These are phyloP conservation scores for Emergomyces africanus DNA, from an alignment of 2,329 filamentous ascomycete species.

Conservation along the genomic window DNA sequence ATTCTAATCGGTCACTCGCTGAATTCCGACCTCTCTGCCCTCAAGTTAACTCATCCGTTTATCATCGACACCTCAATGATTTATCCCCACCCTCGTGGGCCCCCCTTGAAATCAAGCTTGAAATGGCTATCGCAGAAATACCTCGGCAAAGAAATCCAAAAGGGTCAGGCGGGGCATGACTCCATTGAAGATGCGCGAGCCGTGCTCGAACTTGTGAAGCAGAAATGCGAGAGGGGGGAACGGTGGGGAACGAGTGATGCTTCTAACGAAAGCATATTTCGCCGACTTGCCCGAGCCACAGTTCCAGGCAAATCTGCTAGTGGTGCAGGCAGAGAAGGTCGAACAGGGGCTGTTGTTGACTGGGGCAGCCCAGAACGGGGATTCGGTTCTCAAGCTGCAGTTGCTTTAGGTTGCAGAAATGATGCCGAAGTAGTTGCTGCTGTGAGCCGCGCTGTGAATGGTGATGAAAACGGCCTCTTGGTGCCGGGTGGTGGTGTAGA, in stretches of 20 bases:
- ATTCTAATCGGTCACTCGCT: slow-evolving; percentile 37
- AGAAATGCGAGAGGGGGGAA: slow-evolving; percentile 90
- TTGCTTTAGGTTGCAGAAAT: slow-evolving; percentile 43
- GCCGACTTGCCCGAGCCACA: slow-evolving; percentile 51
- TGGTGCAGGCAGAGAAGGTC: slow-evolving; percentile 14
- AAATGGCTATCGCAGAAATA: slow-evolving; percentile 85
- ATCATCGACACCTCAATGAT: slow-evolving; percentile 84
- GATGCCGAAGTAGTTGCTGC: slow-evolving; percentile 47
- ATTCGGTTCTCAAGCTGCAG: slow-evolving; percentile 43
- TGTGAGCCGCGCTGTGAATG: slow-evolving; percentile 39
- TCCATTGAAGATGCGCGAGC: slow-evolving; percentile 85
- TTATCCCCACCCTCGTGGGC: slow-evolving; percentile 80
- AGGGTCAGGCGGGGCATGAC: slow-evolving; percentile 67
- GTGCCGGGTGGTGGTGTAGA: slow-evolving; percentile 43
- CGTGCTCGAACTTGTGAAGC: slow-evolving; percentile 82
- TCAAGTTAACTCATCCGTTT: slow-evolving; percentile 81
- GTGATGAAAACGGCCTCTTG: slow-evolving; percentile 30
- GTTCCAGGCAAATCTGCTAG: slow-evolving; percentile 22
- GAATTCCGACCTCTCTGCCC: slow-evolving; percentile 53
- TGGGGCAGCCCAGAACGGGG: slow-evolving; percentile 68
- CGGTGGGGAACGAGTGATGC: slow-evolving; percentile 70
- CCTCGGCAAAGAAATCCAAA: slow-evolving; percentile 76
- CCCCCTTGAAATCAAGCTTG: slow-evolving; percentile 77
- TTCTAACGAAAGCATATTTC: slow-evolving; percentile 79
- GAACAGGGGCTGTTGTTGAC: slow-evolving; percentile 56